A percentile compares a stretch with the other conserved stretches of the same genome.
Evolutionary conservation across 2,329 filamentous ascomycete species (phyloP).

Genomic region (Colletotrichum agaves): DNA sequence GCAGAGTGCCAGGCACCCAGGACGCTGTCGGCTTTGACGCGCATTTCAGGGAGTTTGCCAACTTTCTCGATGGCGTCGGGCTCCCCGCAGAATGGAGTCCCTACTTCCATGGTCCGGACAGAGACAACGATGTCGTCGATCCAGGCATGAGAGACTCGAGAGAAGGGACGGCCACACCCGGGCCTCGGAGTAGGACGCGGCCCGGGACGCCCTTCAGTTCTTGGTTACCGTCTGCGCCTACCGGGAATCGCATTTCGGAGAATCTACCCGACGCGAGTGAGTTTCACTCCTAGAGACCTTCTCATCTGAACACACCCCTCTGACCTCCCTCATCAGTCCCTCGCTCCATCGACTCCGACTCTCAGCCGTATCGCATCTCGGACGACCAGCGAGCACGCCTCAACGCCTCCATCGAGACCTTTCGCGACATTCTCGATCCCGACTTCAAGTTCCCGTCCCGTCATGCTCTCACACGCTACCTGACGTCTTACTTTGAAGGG

Average conservation of each 20-base stretch:
- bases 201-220: conserved; percentile 50
- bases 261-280: conserved; percentile 40
- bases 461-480: conserved; percentile 49
- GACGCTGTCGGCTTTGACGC: conserved; percentile 41
- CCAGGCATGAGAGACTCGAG: conserved; percentile 30
- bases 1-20: conserved; percentile 14
- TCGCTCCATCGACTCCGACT: conserved; percentile 37
- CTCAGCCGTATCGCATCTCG: conserved; percentile 42
- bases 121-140: conserved; percentile 40
- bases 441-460: conserved; percentile 49
- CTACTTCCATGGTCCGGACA: conserved; percentile 46
- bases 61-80: conserved; percentile 51
- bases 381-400: conserved; percentile 48
- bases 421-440: conserved; percentile 44
- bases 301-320: neutral
- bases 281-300: neutral
- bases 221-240: conserved; percentile 51
- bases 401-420: conserved; percentile 41
- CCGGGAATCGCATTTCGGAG: conserved; percentile 43
- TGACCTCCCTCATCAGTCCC: conserved; percentile 20
- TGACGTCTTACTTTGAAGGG: conserved; percentile 50
- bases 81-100: conserved; percentile 53
- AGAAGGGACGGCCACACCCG: conserved; percentile 33
- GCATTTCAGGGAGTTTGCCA: conserved; percentile 52
- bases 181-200: conserved; percentile 35